phyloP scores from a whole-genome alignment of 2,329 filamentous ascomycete species.

The Phialophora expanda region DNA sequence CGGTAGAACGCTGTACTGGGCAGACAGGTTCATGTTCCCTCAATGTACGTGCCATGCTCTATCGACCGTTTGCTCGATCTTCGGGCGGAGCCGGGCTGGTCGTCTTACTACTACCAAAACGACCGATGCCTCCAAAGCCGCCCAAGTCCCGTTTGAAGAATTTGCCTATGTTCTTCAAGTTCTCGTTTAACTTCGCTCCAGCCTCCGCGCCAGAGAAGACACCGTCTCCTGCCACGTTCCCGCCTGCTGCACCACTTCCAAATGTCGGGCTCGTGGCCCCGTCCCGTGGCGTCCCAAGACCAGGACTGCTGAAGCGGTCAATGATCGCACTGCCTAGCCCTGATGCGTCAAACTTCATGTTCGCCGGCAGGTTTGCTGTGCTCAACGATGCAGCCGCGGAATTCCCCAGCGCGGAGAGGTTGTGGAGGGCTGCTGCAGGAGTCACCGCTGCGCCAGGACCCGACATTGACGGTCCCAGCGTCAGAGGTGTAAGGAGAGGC shows the following conservation, averaged over 20 bases:
- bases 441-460: constrained; percentile 39
- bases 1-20: not conserved
- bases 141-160: constrained; percentile 91
- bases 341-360: constrained; percentile 75
- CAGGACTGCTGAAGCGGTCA: constrained; percentile 68
- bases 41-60: constrained; percentile 9
- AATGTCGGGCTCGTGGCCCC: constrained; percentile 42
- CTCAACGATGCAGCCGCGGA: constrained; percentile 50
- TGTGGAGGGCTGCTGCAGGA: constrained; percentile 52
- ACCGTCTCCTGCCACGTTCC: constrained; percentile 39
- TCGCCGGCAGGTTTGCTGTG: constrained; percentile 52
- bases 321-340: constrained; percentile 86
- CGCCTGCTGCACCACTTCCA: constrained; percentile 37
- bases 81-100: constrained; percentile 37
- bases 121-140: constrained; percentile 73
- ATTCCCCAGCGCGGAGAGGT: constrained; percentile 52
- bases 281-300: constrained; percentile 69
- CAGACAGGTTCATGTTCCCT: not conserved
- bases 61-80: constrained; percentile 28
- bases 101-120: constrained; percentile 42
- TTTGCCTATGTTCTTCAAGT: constrained; percentile 92
- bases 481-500: constrained; percentile 71
- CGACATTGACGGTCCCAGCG: constrained; percentile 51
- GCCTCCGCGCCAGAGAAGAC: constrained; percentile 49
- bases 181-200: constrained; percentile 83